Conservation (phyloP, 148 eudicot genomes). For the Nyssa sinensis region DNA sequence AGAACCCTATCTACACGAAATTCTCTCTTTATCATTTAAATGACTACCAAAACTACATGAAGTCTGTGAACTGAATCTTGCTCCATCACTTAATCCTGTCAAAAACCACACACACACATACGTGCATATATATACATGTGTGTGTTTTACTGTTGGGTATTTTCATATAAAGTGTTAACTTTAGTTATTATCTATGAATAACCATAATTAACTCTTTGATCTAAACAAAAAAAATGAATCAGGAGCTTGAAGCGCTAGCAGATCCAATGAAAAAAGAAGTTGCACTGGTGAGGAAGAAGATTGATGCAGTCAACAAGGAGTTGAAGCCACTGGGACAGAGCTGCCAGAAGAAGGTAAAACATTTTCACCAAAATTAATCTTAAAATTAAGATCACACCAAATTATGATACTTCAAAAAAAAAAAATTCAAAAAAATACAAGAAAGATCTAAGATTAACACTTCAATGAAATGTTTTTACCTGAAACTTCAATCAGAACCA, state of each 20-base stretch:
- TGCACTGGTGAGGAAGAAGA: conserved; percentile 74
- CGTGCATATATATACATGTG: neutral
- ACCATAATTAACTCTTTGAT: neutral
- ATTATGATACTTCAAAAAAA: neutral
- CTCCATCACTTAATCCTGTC: neutral
- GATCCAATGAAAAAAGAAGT: conserved; percentile 95
- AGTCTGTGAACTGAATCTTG: neutral
- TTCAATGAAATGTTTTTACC: neutral
- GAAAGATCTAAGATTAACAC: neutral
- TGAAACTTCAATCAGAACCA: neutral
- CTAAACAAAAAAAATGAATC: conserved; percentile 6
- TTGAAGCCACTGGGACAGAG: conserved; percentile 77
- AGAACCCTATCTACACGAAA: no score
- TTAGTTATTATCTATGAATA: neutral
- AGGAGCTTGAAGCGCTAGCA: conserved; percentile 77
- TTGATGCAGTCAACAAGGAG: conserved; percentile 80
- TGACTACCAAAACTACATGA: no score
- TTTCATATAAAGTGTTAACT: neutral
- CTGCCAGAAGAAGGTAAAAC: conserved; percentile 87
- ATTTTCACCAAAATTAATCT: neutral
- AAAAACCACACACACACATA: no score
- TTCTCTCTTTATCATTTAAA: no score
- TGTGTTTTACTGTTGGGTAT: neutral
- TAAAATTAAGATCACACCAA: neutral
- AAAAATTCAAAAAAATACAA: neutral